Conservation (phyloP, 768 basidiomycete species). For the Podaxis mareebaensis region DNA sequence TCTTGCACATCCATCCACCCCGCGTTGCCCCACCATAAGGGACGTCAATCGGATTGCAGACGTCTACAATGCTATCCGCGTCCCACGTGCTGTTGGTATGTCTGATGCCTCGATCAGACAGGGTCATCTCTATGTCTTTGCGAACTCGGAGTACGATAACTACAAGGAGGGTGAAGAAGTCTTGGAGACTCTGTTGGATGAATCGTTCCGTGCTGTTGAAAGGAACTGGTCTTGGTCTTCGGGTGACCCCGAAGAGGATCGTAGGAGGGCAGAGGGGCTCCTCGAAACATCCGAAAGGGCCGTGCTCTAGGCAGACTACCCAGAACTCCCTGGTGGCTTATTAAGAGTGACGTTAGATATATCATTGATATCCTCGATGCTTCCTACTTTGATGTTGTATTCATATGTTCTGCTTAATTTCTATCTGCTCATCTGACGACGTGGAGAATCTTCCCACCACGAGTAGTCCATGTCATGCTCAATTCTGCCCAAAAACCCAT, state of each 20-base stretch:
- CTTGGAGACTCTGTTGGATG: conserved; percentile 21
- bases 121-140: conserved; percentile 16
- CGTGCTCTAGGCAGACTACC: not conserved
- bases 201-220: conserved; percentile 21
- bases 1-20: conserved; percentile 35
- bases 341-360: no score
- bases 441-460: no score
- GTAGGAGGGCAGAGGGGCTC: conserved; percentile 22
- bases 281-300: not conserved
- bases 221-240: conserved; percentile 28
- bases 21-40: conserved; percentile 20
- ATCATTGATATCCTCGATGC: no score
- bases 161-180: conserved; percentile 28
- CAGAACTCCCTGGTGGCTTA: no score
- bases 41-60: conserved; percentile 21
- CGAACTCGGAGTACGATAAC: conserved; percentile 27
- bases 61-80: conserved; percentile 28
- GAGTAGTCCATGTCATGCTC: no score
- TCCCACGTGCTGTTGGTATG: conserved; percentile 27
- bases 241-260: conserved; percentile 27
- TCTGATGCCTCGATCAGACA: conserved; percentile 16
- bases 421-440: no score
- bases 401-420: no score
- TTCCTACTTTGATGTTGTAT: no score
- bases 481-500: no score